These are phyloP conservation scores for Raphidocelis subcapitata DNA, from an alignment of 139 green algal species.

Conservation along the genomic window DNA sequence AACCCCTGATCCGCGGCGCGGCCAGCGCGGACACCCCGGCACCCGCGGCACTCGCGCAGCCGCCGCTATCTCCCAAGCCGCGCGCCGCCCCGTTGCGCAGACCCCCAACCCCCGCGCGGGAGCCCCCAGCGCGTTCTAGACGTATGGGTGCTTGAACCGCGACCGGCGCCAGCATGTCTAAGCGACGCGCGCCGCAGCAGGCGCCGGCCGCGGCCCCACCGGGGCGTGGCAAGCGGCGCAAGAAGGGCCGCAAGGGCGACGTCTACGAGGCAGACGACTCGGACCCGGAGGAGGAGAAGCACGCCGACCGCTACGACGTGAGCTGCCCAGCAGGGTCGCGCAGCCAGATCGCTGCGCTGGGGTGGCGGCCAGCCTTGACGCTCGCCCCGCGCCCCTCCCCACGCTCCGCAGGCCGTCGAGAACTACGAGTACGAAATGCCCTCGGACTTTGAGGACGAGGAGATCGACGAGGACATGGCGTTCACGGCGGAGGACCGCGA, in stretches of 20 bases:
- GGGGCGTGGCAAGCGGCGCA: slow-evolving; percentile 9
- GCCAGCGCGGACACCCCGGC: no score
- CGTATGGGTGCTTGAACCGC: no score
- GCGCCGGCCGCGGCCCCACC: neutral
- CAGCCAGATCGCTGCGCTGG: neutral
- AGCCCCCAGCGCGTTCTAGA: no score
- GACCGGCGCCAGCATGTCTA: no score
- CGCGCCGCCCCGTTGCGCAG: no score
- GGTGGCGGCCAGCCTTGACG: neutral
- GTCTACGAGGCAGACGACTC: slow-evolving; percentile 66
- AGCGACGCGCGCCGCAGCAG: neutral
- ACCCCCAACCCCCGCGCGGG: no score
- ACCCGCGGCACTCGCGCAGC: no score
- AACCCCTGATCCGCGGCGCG: no score
- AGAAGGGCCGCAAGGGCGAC: slow-evolving; percentile 28
- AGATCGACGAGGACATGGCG: slow-evolving; percentile 94
- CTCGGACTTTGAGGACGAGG: slow-evolving; percentile 91
- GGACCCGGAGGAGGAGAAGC: slow-evolving; percentile 56
- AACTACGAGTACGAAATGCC: slow-evolving; percentile 91
- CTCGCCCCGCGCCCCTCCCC: neutral
- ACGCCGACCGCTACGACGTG: slow-evolving; percentile 51
- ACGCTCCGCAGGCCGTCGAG: slow-evolving; percentile 69
- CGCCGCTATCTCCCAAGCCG: no score
- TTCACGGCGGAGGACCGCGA: slow-evolving; percentile 89
- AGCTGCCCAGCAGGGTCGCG: no score